Evolutionary conservation across 495 filamentous ascomycete species (phyloP).

Genomic region (Penicillium turbatum): DNA sequence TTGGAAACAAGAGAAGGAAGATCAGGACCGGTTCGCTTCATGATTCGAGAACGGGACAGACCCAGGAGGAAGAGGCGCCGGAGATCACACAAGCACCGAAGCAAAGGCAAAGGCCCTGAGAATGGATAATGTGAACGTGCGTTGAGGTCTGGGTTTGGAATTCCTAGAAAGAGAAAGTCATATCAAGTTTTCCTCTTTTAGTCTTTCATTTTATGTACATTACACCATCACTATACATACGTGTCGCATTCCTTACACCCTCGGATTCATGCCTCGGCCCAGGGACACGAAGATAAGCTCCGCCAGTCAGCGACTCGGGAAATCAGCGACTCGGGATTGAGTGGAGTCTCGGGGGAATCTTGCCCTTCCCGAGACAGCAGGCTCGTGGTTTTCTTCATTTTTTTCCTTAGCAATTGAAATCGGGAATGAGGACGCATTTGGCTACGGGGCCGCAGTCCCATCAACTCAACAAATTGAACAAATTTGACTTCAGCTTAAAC

Average conservation of each 20-base stretch:
- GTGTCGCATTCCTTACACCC: not conserved
- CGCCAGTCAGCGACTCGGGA: slow-evolving; percentile 5
- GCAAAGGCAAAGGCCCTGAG: not conserved
- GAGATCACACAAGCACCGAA: not conserved
- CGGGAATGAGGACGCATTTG: not conserved
- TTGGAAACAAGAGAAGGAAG: not conserved
- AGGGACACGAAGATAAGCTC: not conserved
- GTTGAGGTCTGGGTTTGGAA: not conserved
- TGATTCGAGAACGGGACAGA: not conserved
- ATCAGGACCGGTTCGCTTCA: not conserved
- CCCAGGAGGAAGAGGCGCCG: not conserved
- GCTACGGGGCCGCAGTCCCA: not conserved
- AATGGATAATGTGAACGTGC: not conserved
- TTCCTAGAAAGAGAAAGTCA: not conserved
- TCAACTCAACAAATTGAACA: not conserved
- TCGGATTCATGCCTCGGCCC: not conserved
- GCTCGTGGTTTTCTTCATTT: not conserved
- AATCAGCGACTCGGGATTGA: not conserved
- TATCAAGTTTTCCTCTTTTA: not conserved
- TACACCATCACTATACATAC: not conserved
- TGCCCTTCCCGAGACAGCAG: not conserved
- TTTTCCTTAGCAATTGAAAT: not conserved
- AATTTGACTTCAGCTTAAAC: not conserved
- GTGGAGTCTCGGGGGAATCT: not conserved
- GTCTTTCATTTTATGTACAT: not conserved